phyloP scores from a whole-genome alignment of 805 yeast species.

The Cyberlindnera saturnus region DNA sequence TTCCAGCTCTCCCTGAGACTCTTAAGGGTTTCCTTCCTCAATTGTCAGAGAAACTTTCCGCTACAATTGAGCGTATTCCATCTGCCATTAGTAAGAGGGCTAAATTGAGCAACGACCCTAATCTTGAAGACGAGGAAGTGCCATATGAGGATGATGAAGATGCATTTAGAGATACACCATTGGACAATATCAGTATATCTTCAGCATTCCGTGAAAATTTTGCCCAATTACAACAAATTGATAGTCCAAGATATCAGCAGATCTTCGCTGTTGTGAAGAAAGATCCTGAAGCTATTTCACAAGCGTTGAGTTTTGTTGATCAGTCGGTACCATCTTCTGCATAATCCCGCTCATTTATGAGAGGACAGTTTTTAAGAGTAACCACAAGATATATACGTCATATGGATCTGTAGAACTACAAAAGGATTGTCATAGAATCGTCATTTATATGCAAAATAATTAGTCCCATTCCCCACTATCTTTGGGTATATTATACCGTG shows the following conservation, averaged over 20 bases:
- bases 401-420: background rate
- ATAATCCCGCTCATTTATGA: background rate
- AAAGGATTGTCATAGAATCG: background rate
- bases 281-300: background rate
- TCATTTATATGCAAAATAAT: background rate
- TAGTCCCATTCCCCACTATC: background rate
- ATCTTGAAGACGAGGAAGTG: conserved; percentile 1
- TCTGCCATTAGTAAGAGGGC: conserved; percentile 63
- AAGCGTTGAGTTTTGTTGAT: background rate
- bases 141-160: conserved; percentile 53
- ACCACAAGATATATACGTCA: background rate
- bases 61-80: conserved; percentile 58
- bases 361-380: background rate
- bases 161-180: conserved; percentile 69
- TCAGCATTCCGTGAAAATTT: conserved; percentile 55
- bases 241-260: conserved; percentile 39
- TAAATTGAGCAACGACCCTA: conserved; percentile 48
- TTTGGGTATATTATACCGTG: background rate
- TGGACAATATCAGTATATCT: conserved; percentile 71
- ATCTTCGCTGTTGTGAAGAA: conserved; percentile 11
- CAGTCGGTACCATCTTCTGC: background rate
- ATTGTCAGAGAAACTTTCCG: conserved; percentile 45
- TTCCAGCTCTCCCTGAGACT: conserved; percentile 34
- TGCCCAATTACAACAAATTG: conserved; percentile 37
- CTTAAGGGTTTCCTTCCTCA: conserved; percentile 36